Evolutionary conservation across 768 basidiomycete species (phyloP).

Genomic region (Gyrodon lividus): DNA sequence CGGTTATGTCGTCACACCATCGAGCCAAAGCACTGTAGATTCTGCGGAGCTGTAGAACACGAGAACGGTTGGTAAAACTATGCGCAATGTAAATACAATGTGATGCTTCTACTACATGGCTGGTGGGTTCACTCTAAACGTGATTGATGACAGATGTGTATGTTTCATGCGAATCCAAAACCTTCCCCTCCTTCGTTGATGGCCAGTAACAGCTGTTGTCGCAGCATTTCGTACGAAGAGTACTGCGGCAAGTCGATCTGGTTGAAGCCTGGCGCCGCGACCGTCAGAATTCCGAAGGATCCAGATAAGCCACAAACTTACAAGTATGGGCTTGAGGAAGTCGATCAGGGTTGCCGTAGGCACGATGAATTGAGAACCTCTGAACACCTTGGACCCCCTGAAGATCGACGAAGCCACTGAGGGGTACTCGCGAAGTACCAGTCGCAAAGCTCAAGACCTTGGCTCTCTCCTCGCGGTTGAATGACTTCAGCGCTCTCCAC

Average conservation of each 20-base stretch:
- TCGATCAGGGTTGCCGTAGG: slow-evolving; percentile 82
- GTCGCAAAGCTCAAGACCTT: slow-evolving; percentile 98
- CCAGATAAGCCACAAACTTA: slow-evolving; percentile 36
- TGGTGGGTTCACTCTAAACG: slow-evolving; percentile 14
- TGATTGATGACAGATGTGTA: slow-evolving; percentile 6
- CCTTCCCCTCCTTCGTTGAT: slow-evolving; percentile 97
- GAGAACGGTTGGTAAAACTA: slow-evolving; percentile 9
- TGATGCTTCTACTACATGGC: slow-evolving; percentile 31
- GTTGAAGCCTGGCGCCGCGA: slow-evolving; percentile 68
- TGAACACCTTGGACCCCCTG: slow-evolving; percentile 94
- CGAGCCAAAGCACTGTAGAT: too few relatives aligned
- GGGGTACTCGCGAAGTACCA: slow-evolving; percentile 87
- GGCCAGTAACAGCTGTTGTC: slow-evolving; percentile 84
- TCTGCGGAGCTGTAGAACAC: background rate
- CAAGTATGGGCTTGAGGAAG: slow-evolving; percentile 91
- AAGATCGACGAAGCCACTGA: slow-evolving; percentile 93
- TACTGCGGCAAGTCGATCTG: slow-evolving; percentile 95
- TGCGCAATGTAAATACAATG: slow-evolving; percentile 35
- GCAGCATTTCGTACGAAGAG: slow-evolving; percentile 93
- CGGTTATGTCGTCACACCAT: background rate
- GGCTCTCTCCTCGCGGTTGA: slow-evolving; percentile 94
- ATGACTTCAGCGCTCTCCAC: slow-evolving; percentile 98
- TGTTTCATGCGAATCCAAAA: slow-evolving; percentile 73
- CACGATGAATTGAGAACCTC: slow-evolving; percentile 93
- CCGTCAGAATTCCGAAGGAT: slow-evolving; percentile 12